phyloP scores from a whole-genome alignment of 306 rosid species.

The Ochetophila trinervis region DNA sequence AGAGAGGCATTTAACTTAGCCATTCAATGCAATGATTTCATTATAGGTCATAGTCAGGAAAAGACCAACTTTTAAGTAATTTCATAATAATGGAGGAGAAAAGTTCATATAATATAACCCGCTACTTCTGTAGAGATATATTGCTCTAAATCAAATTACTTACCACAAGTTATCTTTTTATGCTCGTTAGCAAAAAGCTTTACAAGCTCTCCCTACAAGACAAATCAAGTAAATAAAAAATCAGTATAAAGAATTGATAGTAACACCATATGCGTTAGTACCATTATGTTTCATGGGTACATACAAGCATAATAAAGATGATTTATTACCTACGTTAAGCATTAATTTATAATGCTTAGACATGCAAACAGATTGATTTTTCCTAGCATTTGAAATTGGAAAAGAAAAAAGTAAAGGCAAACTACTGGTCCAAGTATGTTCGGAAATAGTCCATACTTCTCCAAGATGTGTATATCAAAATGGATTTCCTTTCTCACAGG shows the following conservation, averaged over 20 bases:
- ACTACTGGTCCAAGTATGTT: too few species aligned
- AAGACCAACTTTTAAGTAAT: background rate
- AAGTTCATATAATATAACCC: background rate
- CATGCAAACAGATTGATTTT: too few species aligned
- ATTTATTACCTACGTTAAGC: background rate
- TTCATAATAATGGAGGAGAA: background rate
- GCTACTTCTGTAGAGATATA: background rate
- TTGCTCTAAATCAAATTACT: slow-evolving; percentile 25
- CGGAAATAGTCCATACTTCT: too few species aligned
- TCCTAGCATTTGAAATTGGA: too few species aligned
- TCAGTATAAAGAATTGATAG: background rate
- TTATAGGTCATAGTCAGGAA: too few species aligned
- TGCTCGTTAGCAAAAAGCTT: slow-evolving; percentile 77
- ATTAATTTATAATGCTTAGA: too few species aligned
- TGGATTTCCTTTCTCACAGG: too few species aligned
- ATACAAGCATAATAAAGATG: background rate
- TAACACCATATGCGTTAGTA: background rate
- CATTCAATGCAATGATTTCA: too few species aligned
- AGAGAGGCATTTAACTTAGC: too few species aligned
- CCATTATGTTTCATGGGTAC: background rate
- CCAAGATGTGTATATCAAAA: too few species aligned
- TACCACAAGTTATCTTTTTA: slow-evolving; percentile 78
- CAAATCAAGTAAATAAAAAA: slow-evolving; percentile 11
- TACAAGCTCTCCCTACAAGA: slow-evolving; percentile 88
- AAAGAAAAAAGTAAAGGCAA: too few species aligned